Percentiles rank a stretch among this genome's conserved stretches.
Evolutionary conservation across 2,329 filamentous ascomycete genomes (phyloP).

Genomic region (Nemania abortiva): DNA sequence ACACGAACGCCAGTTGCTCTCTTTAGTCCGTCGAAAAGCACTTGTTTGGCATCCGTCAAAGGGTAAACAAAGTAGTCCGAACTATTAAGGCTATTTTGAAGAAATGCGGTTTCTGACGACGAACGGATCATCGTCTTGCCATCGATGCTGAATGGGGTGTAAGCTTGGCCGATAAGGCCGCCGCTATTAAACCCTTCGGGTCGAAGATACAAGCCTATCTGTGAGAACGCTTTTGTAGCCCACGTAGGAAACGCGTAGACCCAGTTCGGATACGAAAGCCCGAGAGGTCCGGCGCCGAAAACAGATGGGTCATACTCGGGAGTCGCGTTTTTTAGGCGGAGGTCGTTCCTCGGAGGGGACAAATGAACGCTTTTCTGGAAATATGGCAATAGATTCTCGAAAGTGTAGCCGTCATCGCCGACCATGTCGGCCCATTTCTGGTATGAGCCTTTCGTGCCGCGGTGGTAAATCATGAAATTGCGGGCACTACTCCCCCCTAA

Average conservation of each 20-base stretch:
- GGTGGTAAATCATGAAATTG: conserved; percentile 26
- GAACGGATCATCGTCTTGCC: background rate
- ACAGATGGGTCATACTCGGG: background rate
- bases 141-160: background rate
- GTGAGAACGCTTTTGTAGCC: background rate
- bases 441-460: background rate
- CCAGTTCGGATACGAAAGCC: background rate
- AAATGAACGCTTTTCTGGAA: background rate
- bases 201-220: background rate
- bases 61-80: conserved; percentile 1
- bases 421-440: conserved; percentile 19
- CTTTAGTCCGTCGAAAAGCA: conserved; percentile 3
- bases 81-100: background rate
- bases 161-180: background rate
- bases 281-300: background rate
- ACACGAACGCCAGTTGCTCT: conserved; percentile 2
- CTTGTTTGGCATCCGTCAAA: background rate
- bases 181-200: background rate
- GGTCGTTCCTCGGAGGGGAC: background rate
- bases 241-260: background rate
- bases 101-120: conserved; percentile 4
- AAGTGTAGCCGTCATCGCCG: conserved; percentile 19
- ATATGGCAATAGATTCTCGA: conserved; percentile 14
- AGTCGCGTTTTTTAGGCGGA: background rate
- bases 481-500: conserved; percentile 1